Conservation (phyloP, 306 rosid genomes). For the Trichosanthes truncata region DNA sequence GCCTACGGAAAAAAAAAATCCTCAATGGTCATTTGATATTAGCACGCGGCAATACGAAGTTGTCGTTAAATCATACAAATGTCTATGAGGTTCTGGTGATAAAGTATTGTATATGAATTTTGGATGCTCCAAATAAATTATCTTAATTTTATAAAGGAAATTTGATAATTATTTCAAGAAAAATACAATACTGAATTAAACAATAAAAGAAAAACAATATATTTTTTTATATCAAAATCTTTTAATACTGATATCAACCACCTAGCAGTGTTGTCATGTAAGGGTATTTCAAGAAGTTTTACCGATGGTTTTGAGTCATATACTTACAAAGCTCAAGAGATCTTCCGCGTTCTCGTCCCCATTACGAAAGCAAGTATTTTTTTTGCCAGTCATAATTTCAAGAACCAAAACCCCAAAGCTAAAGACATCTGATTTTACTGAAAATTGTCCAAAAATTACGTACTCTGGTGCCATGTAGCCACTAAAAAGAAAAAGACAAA, state of each 20-base stretch:
- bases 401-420: neutral
- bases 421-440: neutral
- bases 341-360: neutral
- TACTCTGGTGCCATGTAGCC: slow-evolving; percentile 5
- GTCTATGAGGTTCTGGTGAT: neutral
- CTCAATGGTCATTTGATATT: neutral
- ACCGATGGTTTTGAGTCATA: neutral
- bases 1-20: neutral
- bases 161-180: no score
- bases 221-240: neutral
- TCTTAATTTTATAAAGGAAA: no score
- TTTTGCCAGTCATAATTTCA: neutral
- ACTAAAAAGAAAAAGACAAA: neutral
- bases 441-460: neutral
- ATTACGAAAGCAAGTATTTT: neutral
- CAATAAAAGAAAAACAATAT: no score
- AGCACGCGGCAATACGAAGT: no score
- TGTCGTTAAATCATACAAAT: no score
- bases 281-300: neutral
- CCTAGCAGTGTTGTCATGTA: neutral
- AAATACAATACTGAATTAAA: no score
- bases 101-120: no score
- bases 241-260: neutral
- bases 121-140: neutral
- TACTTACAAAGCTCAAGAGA: neutral